phyloP scores from a whole-genome alignment of 768 basidiomycete genomes.

The Hygrocybe coccinea region DNA sequence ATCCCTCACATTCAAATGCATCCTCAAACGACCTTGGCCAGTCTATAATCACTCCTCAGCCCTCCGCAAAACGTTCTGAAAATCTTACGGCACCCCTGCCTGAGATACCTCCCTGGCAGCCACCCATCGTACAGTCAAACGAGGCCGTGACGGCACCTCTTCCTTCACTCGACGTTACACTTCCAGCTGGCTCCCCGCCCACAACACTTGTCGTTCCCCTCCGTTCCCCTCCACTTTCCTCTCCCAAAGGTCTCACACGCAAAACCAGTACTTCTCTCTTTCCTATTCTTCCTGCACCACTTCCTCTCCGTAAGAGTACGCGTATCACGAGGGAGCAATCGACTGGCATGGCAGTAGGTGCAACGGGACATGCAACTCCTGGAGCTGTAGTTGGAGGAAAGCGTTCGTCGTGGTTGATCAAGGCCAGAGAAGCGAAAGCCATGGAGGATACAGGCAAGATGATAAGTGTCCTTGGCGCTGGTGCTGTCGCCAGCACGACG shows the following conservation, averaged over 20 bases:
- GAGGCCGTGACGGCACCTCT: conserved; percentile 8
- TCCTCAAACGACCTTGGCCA: no score
- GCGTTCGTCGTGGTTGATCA: conserved; percentile 77
- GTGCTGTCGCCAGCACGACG: conserved; percentile 20
- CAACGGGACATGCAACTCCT: conserved; percentile 27
- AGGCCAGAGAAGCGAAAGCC: conserved; percentile 69
- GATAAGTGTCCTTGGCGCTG: conserved; percentile 14
- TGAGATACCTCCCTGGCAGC: conserved; percentile 11
- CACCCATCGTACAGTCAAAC: conserved; percentile 2
- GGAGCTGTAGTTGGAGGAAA: conserved; percentile 47
- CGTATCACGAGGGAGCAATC: conserved; percentile 46
- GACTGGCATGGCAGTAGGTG: conserved; percentile 19
- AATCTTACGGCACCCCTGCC: conserved; percentile 6
- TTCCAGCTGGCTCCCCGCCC: conserved; percentile 3
- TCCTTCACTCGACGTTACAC: background rate
- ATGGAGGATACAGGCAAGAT: conserved; percentile 50
- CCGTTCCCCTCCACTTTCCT: conserved; percentile 25
- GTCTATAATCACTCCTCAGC: background rate
- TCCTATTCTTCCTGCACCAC: conserved; percentile 63
- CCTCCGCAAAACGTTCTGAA: background rate
- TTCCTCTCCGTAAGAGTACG: conserved; percentile 65
- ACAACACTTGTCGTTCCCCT: conserved; percentile 28
- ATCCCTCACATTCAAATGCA: no score
- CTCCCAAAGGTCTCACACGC: conserved; percentile 19
- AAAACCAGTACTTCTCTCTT: conserved; percentile 46